A percentile compares a stretch with the other conserved stretches of the same genome.
Evolutionary conservation across 2,329 filamentous ascomycete species (phyloP).

Genomic region (Microsporum audouinii): DNA sequence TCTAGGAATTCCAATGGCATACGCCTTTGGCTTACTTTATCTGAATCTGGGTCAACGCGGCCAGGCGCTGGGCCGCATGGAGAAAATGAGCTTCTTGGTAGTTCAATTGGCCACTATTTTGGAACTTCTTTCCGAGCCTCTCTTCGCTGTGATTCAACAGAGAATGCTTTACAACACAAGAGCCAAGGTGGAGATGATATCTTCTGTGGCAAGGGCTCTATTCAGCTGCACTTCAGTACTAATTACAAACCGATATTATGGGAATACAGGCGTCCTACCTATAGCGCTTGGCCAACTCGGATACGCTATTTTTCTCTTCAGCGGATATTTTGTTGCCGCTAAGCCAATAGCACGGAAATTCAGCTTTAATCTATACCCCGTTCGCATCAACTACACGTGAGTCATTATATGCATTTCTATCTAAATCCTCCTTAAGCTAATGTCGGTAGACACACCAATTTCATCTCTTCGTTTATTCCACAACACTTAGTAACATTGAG

Average conservation of each 20-base stretch:
- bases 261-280: conserved; percentile 63
- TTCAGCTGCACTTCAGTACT: conserved; percentile 61
- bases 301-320: conserved; percentile 58
- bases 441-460: conserved; percentile 21
- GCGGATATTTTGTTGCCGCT: conserved; percentile 59
- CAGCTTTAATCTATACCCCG: conserved; percentile 58
- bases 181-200: conserved; percentile 70
- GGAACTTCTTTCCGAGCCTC: conserved; percentile 76
- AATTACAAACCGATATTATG: conserved; percentile 43
- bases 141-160: conserved; percentile 77
- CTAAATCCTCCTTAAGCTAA: background rate
- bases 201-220: conserved; percentile 65
- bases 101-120: conserved; percentile 50
- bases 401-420: conserved; percentile 22
- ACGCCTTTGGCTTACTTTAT: conserved; percentile 57
- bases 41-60: conserved; percentile 43
- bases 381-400: conserved; percentile 29
- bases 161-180: conserved; percentile 68
- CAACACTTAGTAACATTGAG: conserved; percentile 59
- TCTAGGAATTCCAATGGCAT: conserved; percentile 55
- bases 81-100: conserved; percentile 44
- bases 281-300: conserved; percentile 78
- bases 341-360: conserved; percentile 43
- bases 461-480: conserved; percentile 54
- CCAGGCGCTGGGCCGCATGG: conserved; percentile 49